These are phyloP conservation scores for Amanita rimosa DNA, from an alignment of 768 basidiomycete genomes.

Conservation along the genomic window DNA sequence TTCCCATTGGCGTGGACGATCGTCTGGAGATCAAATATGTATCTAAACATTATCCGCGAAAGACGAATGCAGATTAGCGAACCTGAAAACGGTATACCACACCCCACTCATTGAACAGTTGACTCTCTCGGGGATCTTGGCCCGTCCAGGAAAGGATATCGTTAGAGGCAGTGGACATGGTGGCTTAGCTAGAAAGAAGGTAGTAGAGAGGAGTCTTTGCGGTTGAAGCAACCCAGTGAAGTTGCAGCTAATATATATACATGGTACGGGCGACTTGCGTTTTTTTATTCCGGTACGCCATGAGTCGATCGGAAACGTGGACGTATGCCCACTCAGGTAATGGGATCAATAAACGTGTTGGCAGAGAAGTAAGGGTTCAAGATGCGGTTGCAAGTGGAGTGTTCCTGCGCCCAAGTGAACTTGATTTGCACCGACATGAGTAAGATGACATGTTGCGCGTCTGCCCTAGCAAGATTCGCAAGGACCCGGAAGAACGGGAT, in stretches of 20 bases:
- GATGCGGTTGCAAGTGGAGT: slow-evolving; percentile 58
- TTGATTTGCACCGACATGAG: neutral
- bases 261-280: slow-evolving; percentile 28
- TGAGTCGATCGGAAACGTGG: slow-evolving; percentile 71
- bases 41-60: slow-evolving; percentile 9
- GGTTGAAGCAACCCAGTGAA: slow-evolving; percentile 11
- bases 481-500: neutral
- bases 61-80: slow-evolving; percentile 15
- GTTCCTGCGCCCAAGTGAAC: slow-evolving; percentile 36
- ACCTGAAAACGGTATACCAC: slow-evolving; percentile 77
- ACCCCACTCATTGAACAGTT: slow-evolving; percentile 74
- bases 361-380: slow-evolving; percentile 53
- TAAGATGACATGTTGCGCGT: slow-evolving; percentile 1
- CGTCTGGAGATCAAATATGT: slow-evolving; percentile 40
- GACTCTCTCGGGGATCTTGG: slow-evolving; percentile 75
- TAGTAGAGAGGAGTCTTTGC: slow-evolving; percentile 12
- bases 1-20: slow-evolving; percentile 49
- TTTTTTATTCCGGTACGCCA: slow-evolving; percentile 22
- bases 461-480: slow-evolving; percentile 2
- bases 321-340: slow-evolving; percentile 53
- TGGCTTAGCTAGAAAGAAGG: slow-evolving; percentile 16
- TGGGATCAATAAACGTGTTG: slow-evolving; percentile 63
- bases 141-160: slow-evolving; percentile 83
- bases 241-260: slow-evolving; percentile 9
- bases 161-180: slow-evolving; percentile 22